Evolutionary conservation across 805 yeast genomes (phyloP).

Genomic region (Ogataea thermomethanolica): DNA sequence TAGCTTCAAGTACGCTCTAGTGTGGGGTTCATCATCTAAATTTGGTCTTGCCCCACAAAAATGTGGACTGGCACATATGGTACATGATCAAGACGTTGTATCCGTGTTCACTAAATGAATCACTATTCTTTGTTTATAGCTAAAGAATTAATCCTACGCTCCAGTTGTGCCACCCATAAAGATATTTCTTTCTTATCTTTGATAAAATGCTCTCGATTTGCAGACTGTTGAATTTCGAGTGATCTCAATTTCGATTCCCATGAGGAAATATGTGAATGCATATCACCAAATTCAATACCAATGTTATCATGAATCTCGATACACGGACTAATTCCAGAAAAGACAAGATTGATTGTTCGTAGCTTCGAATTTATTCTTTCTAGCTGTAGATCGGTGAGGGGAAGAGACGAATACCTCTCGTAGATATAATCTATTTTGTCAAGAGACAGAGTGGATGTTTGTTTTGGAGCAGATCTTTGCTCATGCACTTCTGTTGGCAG

Average conservation of each 20-base stretch:
- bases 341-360: too few species aligned
- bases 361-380: too few species aligned
- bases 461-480: not conserved
- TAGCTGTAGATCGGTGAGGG: not conserved
- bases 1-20: conserved; percentile 89
- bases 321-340: too few species aligned
- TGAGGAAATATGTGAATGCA: conserved; percentile 16
- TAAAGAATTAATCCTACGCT: conserved; percentile 3
- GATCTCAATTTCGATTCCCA: conserved; percentile 25
- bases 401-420: not conserved
- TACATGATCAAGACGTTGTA: conserved; percentile 93
- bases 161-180: conserved; percentile 12
- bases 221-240: conserved; percentile 17
- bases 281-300: conserved; percentile 14
- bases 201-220: conserved; percentile 10
- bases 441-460: not conserved
- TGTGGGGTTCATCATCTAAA: conserved; percentile 95
- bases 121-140: not conserved
- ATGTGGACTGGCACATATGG: conserved; percentile 81
- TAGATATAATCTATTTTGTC: not conserved
- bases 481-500: too few species aligned
- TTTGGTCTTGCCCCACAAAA: conserved; percentile 84
- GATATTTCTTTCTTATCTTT: conserved; percentile 14
- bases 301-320: conserved; percentile 11
- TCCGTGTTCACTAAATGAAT: conserved; percentile 67